Percentiles rank a stretch among this genome's conserved stretches.
phyloP scores from a whole-genome alignment of 441 rosid species.

The California macrophylla region DNA sequence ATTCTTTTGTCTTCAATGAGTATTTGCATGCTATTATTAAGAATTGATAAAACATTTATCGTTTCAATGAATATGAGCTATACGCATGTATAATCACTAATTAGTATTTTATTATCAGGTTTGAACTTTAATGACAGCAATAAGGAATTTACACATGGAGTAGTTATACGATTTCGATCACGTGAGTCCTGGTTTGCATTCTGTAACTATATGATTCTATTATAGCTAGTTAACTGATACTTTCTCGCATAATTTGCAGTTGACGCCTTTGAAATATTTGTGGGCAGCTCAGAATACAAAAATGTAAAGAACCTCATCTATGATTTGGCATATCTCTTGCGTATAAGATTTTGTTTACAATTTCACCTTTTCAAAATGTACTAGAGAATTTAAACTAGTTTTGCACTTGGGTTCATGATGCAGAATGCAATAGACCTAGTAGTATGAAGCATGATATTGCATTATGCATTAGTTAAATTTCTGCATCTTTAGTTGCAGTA shows the following conservation, averaged over 20 bases:
- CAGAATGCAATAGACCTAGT: neutral
- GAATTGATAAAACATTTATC: neutral
- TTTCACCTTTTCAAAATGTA: neutral
- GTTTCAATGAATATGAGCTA: neutral
- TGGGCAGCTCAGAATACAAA: conserved; percentile 50
- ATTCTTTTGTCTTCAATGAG: conserved; percentile 6
- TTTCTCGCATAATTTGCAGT: conserved; percentile 36
- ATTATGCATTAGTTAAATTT: neutral
- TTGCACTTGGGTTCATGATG: neutral
- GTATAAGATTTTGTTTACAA: neutral
- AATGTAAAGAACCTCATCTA: conserved; percentile 39
- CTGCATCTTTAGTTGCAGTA: conserved; percentile 4
- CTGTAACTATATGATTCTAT: conserved; percentile 11
- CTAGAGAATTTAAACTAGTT: neutral
- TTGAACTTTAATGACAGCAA: conserved; percentile 51
- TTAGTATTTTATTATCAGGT: conserved; percentile 36
- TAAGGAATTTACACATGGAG: conserved; percentile 59
- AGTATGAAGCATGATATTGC: neutral
- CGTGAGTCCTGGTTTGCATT: conserved; percentile 29
- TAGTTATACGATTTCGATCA: conserved; percentile 64
- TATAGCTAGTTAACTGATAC: conserved; percentile 17
- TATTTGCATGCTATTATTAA: neutral
- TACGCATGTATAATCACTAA: conserved; percentile 1
- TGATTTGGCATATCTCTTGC: neutral
- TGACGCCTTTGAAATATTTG: conserved; percentile 65